These are phyloP conservation scores for Exophiala calicioides DNA, from an alignment of 2,329 filamentous ascomycete genomes.

Conservation along the genomic window DNA sequence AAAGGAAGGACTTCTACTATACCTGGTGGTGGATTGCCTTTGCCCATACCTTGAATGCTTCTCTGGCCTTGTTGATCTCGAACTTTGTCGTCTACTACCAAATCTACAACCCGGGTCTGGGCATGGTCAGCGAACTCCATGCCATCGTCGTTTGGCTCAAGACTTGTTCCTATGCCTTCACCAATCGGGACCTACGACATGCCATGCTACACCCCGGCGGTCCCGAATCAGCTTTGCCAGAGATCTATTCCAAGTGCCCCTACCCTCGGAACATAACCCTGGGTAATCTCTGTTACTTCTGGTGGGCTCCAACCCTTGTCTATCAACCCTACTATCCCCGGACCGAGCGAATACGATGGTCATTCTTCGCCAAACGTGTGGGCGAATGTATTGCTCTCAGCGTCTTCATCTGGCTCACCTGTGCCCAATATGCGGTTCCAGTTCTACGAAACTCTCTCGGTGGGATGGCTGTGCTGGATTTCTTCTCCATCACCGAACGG, in stretches of 20 bases:
- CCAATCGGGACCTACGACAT: conserved; percentile 91
- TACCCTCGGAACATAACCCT: conserved; percentile 92
- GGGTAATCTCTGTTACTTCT: conserved; percentile 87
- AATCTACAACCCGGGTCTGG: conserved; percentile 91
- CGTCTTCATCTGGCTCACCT: conserved; percentile 93
- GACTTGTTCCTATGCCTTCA: conserved; percentile 92
- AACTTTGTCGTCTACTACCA: conserved; percentile 85
- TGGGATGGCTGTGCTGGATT: conserved; percentile 77
- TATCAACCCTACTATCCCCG: conserved; percentile 97
- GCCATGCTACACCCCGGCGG: conserved; percentile 80
- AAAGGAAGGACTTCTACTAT: conserved; percentile 64
- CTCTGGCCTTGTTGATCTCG: conserved; percentile 75
- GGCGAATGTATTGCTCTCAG: conserved; percentile 74
- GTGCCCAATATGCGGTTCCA: conserved; percentile 90
- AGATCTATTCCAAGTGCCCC: conserved; percentile 77
- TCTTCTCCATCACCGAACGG: conserved; percentile 80
- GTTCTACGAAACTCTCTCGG: conserved; percentile 86
- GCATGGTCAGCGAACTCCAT: conserved; percentile 85
- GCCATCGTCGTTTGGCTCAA: conserved; percentile 96
- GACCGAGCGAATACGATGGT: conserved; percentile 77
- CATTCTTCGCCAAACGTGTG: conserved; percentile 80
- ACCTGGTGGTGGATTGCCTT: conserved; percentile 81
- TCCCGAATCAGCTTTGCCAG: conserved; percentile 67
- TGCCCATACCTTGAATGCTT: conserved; percentile 80
- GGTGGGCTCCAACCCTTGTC: conserved; percentile 94